Evolutionary conservation across 1,284 basidiomycete species (phyloP).

Genomic region (Pascua sp.): DNA sequence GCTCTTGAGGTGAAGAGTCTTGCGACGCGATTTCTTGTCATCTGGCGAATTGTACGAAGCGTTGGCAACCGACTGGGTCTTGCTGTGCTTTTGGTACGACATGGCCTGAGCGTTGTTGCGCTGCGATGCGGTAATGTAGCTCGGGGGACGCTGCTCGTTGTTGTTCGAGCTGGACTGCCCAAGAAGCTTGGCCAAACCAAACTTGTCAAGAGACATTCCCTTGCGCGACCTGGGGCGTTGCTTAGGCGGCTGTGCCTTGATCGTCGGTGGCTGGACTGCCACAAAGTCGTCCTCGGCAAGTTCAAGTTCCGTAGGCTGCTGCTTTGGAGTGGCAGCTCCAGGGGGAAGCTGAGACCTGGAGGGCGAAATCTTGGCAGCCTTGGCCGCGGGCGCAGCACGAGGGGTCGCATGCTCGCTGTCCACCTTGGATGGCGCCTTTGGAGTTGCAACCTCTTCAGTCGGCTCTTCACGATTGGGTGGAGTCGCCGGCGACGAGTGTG

Average conservation of each 20-base stretch:
- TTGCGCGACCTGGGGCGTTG: conserved; percentile 56
- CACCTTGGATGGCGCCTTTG: conserved; percentile 6
- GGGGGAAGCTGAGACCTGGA: conserved; percentile 12
- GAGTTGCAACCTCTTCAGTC: conserved; percentile 3
- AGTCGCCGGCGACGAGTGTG: too few relatives aligned
- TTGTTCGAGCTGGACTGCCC: conserved; percentile 24
- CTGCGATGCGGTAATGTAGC: conserved; percentile 10
- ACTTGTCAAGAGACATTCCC: conserved; percentile 68
- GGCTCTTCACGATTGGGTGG: not conserved
- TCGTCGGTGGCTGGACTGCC: not conserved
- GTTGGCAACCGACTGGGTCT: conserved; percentile 13
- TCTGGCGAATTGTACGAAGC: conserved; percentile 7
- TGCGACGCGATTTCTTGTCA: conserved; percentile 38
- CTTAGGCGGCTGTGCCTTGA: conserved; percentile 2
- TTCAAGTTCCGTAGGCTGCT: conserved; percentile 7
- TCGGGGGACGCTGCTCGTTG: conserved; percentile 1
- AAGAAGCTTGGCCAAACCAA: conserved; percentile 66
- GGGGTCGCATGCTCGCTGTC: conserved; percentile 3
- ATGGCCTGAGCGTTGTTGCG: conserved; percentile 7
- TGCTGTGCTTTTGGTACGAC: conserved; percentile 8
- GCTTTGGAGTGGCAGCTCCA: conserved; percentile 15
- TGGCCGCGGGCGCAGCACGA: not conserved
- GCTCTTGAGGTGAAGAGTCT: conserved; percentile 33
- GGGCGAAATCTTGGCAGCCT: not conserved
- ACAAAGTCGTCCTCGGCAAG: not conserved